These are phyloP conservation scores for Phytophthora hybrid DNA, from an alignment of 352 stramenopile genomes.

Conservation along the genomic window DNA sequence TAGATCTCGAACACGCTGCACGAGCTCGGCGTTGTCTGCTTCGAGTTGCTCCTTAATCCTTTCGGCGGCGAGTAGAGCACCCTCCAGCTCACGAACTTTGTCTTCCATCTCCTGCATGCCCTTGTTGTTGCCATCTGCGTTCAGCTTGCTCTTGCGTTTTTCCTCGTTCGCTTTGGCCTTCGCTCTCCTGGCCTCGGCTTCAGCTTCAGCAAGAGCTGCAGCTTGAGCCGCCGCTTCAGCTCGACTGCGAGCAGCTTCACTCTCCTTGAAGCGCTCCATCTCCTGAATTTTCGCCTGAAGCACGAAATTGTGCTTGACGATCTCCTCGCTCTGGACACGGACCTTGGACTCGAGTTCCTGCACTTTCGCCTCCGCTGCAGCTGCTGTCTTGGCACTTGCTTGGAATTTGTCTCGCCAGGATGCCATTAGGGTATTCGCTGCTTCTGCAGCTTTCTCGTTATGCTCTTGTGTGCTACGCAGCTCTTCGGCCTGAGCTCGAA, in stretches of 20 bases:
- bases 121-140: slow-evolving; percentile 31
- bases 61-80: slow-evolving; percentile 41
- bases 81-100: slow-evolving; percentile 48
- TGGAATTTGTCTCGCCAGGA: slow-evolving; percentile 72
- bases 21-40: slow-evolving; percentile 64
- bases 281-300: slow-evolving; percentile 63
- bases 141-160: slow-evolving; percentile 39
- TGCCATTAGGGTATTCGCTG: slow-evolving; percentile 45
- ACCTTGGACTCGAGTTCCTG: slow-evolving; percentile 60
- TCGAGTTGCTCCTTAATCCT: slow-evolving; percentile 50
- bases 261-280: slow-evolving; percentile 62
- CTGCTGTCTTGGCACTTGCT: slow-evolving; percentile 43
- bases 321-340: slow-evolving; percentile 53
- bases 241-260: slow-evolving; percentile 45
- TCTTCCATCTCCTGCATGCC: slow-evolving; percentile 54
- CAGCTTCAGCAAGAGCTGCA: slow-evolving; percentile 43
- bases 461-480: slow-evolving; percentile 48
- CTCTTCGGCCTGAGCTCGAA: slow-evolving; percentile 56
- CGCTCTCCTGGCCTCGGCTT: slow-evolving; percentile 33
- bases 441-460: slow-evolving; percentile 53
- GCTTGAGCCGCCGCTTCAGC: slow-evolving; percentile 43
- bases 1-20: slow-evolving; percentile 55
- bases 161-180: slow-evolving; percentile 36
- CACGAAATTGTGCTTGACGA: slow-evolving; percentile 71
- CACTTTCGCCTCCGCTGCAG: slow-evolving; percentile 41